These are phyloP conservation scores for Chrysoporthe deuterocubensis DNA, from an alignment of 2,329 filamentous ascomycete genomes.

Conservation along the genomic window DNA sequence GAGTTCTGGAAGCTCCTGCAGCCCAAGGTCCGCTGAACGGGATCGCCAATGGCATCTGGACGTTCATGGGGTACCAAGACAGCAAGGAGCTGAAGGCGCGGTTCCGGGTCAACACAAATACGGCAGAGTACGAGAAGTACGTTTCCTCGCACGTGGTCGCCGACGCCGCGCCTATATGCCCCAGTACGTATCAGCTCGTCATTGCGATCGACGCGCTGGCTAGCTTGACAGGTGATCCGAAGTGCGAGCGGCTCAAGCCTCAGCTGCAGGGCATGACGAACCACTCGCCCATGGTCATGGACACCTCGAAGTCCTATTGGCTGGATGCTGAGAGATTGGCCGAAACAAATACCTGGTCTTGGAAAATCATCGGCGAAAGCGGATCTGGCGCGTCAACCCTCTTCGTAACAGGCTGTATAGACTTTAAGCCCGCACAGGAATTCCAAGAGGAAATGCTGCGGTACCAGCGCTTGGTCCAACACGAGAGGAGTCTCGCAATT, in stretches of 20 bases:
- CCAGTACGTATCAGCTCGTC: slow-evolving; percentile 42
- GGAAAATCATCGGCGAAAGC: slow-evolving; percentile 31
- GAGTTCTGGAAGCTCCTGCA: slow-evolving; percentile 33
- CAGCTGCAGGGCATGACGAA: slow-evolving; percentile 37
- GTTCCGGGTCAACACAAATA: slow-evolving; percentile 47
- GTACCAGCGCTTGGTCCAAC: slow-evolving; percentile 40
- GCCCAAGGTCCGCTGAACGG: background rate
- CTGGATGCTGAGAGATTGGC: slow-evolving; percentile 34
- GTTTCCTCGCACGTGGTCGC: slow-evolving; percentile 46
- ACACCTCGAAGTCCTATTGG: slow-evolving; percentile 34
- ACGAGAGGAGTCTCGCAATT: slow-evolving; percentile 37
- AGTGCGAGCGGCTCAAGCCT: slow-evolving; percentile 32
- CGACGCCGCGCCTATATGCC: slow-evolving; percentile 42
- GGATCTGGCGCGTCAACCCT: background rate
- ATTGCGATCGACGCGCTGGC: slow-evolving; percentile 40
- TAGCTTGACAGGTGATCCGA: slow-evolving; percentile 37
- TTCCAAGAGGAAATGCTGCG: slow-evolving; percentile 33
- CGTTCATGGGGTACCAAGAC: slow-evolving; percentile 29
- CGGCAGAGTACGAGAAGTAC: slow-evolving; percentile 39
- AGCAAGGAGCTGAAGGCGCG: slow-evolving; percentile 30
- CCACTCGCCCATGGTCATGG: slow-evolving; percentile 40
- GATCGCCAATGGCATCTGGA: slow-evolving; percentile 27
- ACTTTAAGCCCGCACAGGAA: background rate
- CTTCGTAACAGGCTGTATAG: background rate
- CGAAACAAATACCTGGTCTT: slow-evolving; percentile 33